phyloP scores from a whole-genome alignment of 2,329 filamentous ascomycete species.

The Paracorniculantispora psalliotae region DNA sequence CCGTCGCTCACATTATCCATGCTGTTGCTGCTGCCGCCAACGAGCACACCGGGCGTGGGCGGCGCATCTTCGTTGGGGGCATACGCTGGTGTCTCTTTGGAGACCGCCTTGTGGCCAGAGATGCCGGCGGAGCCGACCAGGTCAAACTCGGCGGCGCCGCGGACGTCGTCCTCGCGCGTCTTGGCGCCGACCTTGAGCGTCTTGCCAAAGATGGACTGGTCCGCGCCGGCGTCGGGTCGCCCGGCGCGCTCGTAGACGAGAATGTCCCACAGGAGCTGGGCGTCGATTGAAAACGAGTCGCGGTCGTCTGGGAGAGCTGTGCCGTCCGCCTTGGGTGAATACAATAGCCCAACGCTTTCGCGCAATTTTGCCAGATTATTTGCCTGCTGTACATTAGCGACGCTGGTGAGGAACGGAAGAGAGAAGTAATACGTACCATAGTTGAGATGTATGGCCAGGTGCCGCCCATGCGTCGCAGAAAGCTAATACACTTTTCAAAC shows the following conservation, averaged over 20 bases:
- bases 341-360: slow-evolving; percentile 25
- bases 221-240: slow-evolving; percentile 17
- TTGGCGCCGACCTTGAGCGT: slow-evolving; percentile 11
- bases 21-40: not conserved
- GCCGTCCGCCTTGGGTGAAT: not conserved
- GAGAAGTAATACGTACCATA: no score
- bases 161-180: slow-evolving; percentile 5
- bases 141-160: slow-evolving; percentile 27
- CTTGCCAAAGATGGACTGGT: slow-evolving; percentile 22
- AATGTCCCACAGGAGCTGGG: slow-evolving; percentile 31
- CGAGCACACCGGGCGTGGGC: not conserved
- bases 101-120: slow-evolving; percentile 33
- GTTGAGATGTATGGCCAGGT: slow-evolving; percentile 22
- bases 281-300: slow-evolving; percentile 26
- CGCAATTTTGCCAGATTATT: slow-evolving; percentile 27
- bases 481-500: slow-evolving; percentile 25
- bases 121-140: slow-evolving; percentile 35
- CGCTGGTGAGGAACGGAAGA: no score
- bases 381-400: slow-evolving; percentile 13
- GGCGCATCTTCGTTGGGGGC: slow-evolving; percentile 26
- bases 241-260: slow-evolving; percentile 32
- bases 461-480: slow-evolving; percentile 20
- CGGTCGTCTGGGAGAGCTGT: not conserved
- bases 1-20: slow-evolving; percentile 1
- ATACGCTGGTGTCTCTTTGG: slow-evolving; percentile 28